Conservation (phyloP, 1,284 basidiomycete species). For the Flammula alnicola region DNA sequence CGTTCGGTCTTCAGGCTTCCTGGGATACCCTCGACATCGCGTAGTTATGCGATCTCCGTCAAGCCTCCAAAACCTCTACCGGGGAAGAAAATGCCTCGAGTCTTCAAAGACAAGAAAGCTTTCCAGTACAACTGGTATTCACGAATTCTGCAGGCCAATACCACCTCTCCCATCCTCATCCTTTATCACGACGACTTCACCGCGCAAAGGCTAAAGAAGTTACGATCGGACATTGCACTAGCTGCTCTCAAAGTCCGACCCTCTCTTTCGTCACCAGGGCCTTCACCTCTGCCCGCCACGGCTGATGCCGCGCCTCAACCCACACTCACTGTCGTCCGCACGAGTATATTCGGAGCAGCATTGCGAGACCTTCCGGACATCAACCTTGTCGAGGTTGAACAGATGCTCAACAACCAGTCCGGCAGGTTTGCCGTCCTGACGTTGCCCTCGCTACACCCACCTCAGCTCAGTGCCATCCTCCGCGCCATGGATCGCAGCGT, state of each 20-base stretch:
- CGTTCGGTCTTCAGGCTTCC: constrained; percentile 23
- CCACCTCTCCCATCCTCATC: constrained; percentile 65
- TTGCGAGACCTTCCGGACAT: constrained; percentile 62
- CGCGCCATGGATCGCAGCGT: constrained; percentile 70
- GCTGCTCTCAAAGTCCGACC: constrained; percentile 53
- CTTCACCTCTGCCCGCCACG: constrained; percentile 39
- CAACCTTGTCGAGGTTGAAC: constrained; percentile 49
- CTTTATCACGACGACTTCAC: constrained; percentile 74
- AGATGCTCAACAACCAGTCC: constrained; percentile 57
- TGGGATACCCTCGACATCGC: constrained; percentile 30
- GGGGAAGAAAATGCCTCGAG: constrained; percentile 58
- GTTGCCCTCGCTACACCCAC: constrained; percentile 72
- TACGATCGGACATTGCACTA: constrained; percentile 65
- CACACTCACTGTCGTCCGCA: constrained; percentile 67
- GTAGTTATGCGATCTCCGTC: constrained; percentile 63
- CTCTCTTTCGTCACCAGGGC: constrained; percentile 39
- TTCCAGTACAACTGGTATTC: constrained; percentile 79
- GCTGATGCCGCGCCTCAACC: constrained; percentile 41
- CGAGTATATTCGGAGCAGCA: constrained; percentile 74
- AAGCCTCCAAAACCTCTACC: constrained; percentile 54
- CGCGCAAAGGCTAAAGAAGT: constrained; percentile 61
- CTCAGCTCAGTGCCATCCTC: constrained; percentile 67
- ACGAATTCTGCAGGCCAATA: constrained; percentile 59
- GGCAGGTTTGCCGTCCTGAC: constrained; percentile 71
- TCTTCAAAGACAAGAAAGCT: constrained; percentile 73